Evolutionary conservation across 2,329 filamentous ascomycete species (phyloP).

Genomic region (Monilinia aucupariae): DNA sequence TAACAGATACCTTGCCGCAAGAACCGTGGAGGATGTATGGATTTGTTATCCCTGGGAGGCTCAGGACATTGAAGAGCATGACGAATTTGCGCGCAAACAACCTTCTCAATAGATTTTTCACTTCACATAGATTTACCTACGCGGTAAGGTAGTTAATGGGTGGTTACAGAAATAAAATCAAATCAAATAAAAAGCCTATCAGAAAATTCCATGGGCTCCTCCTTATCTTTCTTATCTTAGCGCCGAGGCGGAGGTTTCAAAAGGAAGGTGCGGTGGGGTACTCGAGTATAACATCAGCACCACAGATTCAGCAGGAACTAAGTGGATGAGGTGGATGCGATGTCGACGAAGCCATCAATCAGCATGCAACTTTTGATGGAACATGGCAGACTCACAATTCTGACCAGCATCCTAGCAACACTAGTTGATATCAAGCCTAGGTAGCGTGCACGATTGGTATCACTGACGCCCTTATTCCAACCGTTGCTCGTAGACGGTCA

Average conservation of each 20-base stretch:
- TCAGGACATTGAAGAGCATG: slow-evolving; percentile 87
- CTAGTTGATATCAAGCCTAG: too few species aligned
- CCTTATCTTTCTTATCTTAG: slow-evolving; percentile 15
- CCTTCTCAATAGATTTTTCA: slow-evolving; percentile 19
- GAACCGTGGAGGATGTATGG: slow-evolving; percentile 91
- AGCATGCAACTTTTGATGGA: slow-evolving; percentile 1
- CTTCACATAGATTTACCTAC: neutral
- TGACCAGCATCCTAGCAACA: neutral
- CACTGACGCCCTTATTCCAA: too few species aligned
- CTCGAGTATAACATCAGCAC: too few species aligned
- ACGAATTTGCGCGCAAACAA: slow-evolving; percentile 52
- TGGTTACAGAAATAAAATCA: neutral
- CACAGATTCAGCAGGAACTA: neutral
- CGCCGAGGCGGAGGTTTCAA: neutral
- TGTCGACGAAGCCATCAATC: too few species aligned
- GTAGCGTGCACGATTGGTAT: too few species aligned
- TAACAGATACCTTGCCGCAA: slow-evolving; percentile 74
- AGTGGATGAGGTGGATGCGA: neutral
- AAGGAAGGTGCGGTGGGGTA: too few species aligned
- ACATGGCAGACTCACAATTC: neutral
- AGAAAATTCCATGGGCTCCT: slow-evolving; percentile 1
- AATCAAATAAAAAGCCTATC: neutral
- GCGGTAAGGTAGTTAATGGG: neutral
- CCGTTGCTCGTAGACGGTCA: too few species aligned
- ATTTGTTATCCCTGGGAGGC: slow-evolving; percentile 99